Evolutionary conservation across 352 stramenopile species (phyloP).

Genomic region (Nothophytophthora sp.): DNA sequence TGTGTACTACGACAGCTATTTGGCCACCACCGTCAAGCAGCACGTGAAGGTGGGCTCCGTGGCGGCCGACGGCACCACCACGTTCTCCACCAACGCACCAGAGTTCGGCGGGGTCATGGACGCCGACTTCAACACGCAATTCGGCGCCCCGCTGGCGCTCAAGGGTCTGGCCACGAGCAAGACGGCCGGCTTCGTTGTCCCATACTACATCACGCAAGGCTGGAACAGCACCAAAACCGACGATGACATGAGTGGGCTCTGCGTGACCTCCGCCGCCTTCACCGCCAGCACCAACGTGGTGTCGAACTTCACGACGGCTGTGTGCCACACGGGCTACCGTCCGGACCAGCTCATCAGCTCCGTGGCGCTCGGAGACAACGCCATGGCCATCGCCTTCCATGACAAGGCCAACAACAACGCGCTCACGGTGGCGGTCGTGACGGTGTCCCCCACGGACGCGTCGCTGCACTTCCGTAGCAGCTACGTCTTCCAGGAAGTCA

Average conservation of each 20-base stretch:
- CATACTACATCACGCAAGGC: slow-evolving; percentile 37
- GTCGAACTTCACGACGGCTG: slow-evolving; percentile 25
- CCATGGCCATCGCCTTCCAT: slow-evolving; percentile 53
- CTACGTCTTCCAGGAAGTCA: slow-evolving; percentile 48
- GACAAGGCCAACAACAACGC: slow-evolving; percentile 58
- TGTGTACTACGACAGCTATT: slow-evolving; percentile 47
- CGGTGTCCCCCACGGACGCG: slow-evolving; percentile 22
- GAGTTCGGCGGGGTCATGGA: slow-evolving; percentile 39
- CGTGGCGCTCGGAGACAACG: slow-evolving; percentile 42
- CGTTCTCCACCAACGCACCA: slow-evolving; percentile 21
- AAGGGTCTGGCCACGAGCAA: slow-evolving; percentile 12
- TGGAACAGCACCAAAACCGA: slow-evolving; percentile 5
- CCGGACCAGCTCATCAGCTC: slow-evolving; percentile 39
- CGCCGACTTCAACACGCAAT: slow-evolving; percentile 22
- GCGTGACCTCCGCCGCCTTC: slow-evolving; percentile 42
- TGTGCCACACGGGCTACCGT: slow-evolving; percentile 48
- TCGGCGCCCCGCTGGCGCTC: slow-evolving; percentile 37
- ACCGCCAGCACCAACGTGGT: slow-evolving; percentile 9
- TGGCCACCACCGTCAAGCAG: slow-evolving; percentile 27
- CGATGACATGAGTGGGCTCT: slow-evolving; percentile 36
- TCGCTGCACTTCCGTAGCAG: slow-evolving; percentile 38
- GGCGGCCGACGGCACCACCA: slow-evolving; percentile 29
- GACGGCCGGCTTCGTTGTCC: slow-evolving; percentile 41
- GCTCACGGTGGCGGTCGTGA: slow-evolving; percentile 45
- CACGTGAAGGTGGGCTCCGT: slow-evolving; percentile 40